Percentiles rank a stretch among this genome's conserved stretches.
These are phyloP conservation scores for Hirsutella rhossiliensis DNA, from an alignment of 2,329 filamentous ascomycete species.

Conservation along the genomic window DNA sequence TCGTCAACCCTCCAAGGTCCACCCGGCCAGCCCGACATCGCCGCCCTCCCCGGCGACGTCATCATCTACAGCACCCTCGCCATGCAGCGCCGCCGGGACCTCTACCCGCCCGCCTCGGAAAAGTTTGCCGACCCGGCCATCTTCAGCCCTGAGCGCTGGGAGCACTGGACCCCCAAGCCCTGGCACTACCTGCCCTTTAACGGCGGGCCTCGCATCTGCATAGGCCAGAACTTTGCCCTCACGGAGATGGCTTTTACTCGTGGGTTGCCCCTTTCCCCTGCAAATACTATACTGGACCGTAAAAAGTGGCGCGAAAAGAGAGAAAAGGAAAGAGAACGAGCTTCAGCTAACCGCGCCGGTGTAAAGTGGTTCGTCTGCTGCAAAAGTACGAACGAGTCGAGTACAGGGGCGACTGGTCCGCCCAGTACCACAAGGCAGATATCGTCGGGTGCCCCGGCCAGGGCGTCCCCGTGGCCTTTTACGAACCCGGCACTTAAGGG, in stretches of 20 bases:
- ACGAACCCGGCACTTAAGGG: constrained; percentile 11
- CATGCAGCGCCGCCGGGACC: constrained; percentile 59
- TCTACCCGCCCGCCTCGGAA: constrained; percentile 41
- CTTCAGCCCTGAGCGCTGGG: constrained; percentile 60
- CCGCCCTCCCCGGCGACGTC: constrained; percentile 50
- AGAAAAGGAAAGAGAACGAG: too few relatives aligned
- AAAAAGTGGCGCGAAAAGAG: too few relatives aligned
- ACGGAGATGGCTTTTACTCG: constrained; percentile 47
- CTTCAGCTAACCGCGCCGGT: too few relatives aligned
- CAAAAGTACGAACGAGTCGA: constrained; percentile 47
- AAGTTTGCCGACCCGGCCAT: constrained; percentile 31
- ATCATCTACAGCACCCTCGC: constrained; percentile 56
- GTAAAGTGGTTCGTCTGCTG: constrained; percentile 34
- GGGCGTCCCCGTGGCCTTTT: constrained; percentile 28
- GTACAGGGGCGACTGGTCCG: constrained; percentile 32
- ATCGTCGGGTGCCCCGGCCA: constrained; percentile 30
- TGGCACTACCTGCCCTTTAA: constrained; percentile 71
- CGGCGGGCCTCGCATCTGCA: constrained; percentile 60
- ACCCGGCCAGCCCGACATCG: constrained; percentile 47
- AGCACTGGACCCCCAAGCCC: constrained; percentile 46
- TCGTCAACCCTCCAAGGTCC: constrained; percentile 65
- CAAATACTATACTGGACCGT: too few relatives aligned
- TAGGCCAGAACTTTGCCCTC: constrained; percentile 72
- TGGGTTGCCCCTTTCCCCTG: too few relatives aligned
- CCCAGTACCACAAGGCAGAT: constrained; percentile 30